Evolutionary conservation across 208 protist genomes (phyloP).

Genomic region (Wallacemonas sp.): DNA sequence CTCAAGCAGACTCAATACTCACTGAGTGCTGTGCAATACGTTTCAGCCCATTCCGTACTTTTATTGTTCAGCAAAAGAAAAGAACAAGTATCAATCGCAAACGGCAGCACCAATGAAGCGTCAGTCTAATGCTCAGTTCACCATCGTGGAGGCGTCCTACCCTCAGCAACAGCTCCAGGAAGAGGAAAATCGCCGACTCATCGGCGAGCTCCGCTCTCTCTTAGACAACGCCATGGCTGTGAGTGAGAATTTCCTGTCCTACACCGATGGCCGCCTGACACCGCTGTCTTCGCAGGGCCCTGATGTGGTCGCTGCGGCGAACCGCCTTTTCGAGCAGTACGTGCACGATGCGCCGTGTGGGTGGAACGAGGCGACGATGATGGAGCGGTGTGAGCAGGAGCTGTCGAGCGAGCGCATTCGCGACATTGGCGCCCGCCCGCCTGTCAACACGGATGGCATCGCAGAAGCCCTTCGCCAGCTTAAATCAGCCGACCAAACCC

Average conservation of each 20-base stretch:
- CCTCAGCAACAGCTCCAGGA: slow-evolving; percentile 60
- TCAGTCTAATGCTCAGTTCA: slow-evolving; percentile 15
- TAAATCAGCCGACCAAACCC: slow-evolving; percentile 37
- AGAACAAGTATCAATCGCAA: too few relatives aligned
- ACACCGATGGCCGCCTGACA: slow-evolving; percentile 66
- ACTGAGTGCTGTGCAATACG: too few relatives aligned
- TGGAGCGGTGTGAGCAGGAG: slow-evolving; percentile 64
- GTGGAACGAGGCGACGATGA: slow-evolving; percentile 66
- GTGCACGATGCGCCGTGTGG: slow-evolving; percentile 63
- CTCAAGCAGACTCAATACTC: too few relatives aligned
- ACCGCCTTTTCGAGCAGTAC: slow-evolving; percentile 54
- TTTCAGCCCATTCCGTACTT: too few relatives aligned
- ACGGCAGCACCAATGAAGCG: neutral
- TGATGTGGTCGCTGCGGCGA: slow-evolving; percentile 25
- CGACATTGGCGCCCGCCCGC: slow-evolving; percentile 38
- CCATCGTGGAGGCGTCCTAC: slow-evolving; percentile 54
- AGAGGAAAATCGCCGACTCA: slow-evolving; percentile 56
- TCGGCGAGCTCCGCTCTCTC: slow-evolving; percentile 49
- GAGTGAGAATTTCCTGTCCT: slow-evolving; percentile 70
- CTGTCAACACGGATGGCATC: slow-evolving; percentile 45
- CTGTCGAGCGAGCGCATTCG: slow-evolving; percentile 44
- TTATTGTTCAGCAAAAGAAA: too few relatives aligned
- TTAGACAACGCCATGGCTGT: slow-evolving; percentile 65
- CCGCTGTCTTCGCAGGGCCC: slow-evolving; percentile 43
- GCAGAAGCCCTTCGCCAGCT: slow-evolving; percentile 44